Percentiles rank a stretch among this genome's conserved stretches.
Conservation (phyloP, 345 rosid genomes). For the Brassica napus region Da-Ae NC_063438.1:10002501-10003000, state of each 20-base stretch:
- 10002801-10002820: conserved; percentile 9
- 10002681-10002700: neutral
- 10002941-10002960: conserved; percentile 55
- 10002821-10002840: conserved; percentile 1
- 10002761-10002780: conserved; percentile 9
- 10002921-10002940: conserved; percentile 56
- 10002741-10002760: neutral
- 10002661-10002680: neutral
- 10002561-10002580: neutral
- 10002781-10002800: neutral
- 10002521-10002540: neutral
- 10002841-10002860: conserved; percentile 8
- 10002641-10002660: neutral
- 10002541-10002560: neutral
- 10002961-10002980: conserved; percentile 47
- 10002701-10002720: neutral
- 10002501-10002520: neutral
- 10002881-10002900: conserved; percentile 67
- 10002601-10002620: neutral
- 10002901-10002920: conserved; percentile 56
- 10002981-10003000: conserved; percentile 55
- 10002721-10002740: neutral
- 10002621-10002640: neutral
- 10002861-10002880: conserved; percentile 71
- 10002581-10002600: neutral